Base-by-base conservation (phyloP, 2,329 filamentous ascomycete species). In the Fusarium burgessii region DNA sequence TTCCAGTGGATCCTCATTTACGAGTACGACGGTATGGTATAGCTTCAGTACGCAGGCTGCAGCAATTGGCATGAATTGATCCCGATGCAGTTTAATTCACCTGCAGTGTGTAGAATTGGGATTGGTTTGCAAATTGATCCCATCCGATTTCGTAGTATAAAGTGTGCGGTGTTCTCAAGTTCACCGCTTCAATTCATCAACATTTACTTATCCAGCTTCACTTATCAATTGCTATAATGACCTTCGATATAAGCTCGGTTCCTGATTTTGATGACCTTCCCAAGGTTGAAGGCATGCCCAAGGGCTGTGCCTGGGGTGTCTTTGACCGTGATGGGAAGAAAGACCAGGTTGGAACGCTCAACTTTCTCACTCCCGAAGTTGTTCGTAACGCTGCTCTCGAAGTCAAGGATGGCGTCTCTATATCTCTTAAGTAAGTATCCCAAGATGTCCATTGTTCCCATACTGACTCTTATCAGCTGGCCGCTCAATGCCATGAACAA, bases 281-380 rank as follows among this genome's bases (percentile, higher is more conserved):
- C 7, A 8, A 36, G 20, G 82, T 85, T 14, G 67, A 82, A 18
- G 81, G 79, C 27, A 84, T 84, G 79, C 83, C 83, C 0, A 80
- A 84, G 51, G 84, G 85, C 13, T 87, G 84, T 58, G 83, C 83
- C 7, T 88, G 86, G 86, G 86, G 86, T 4, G 13, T 88, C 6
- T 87, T 87, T 59, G 77, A 77, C n/a, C 62, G 56, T 0, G 80
- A 84, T 57, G 84, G 84, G 17, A 77, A 83, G 54, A 86, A 85
- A 46, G 86, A 89, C 47, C 68, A 83, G 23, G 74, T 85, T 10
- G 87, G 86, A 6, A 88, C 85, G 0, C 77, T 89, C 29, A 89
- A 89, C 73, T 80, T 87, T 10, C 77, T 89, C 6, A 88, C 85
- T 0, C 82, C 84, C 0, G 77, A 81, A 1, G 81, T 86, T 41